A percentile compares a stretch with the other conserved stretches of the same genome.
These are phyloP conservation scores for Immersiella caudata DNA, from an alignment of 495 filamentous ascomycete species.

Conservation along the genomic window DNA sequence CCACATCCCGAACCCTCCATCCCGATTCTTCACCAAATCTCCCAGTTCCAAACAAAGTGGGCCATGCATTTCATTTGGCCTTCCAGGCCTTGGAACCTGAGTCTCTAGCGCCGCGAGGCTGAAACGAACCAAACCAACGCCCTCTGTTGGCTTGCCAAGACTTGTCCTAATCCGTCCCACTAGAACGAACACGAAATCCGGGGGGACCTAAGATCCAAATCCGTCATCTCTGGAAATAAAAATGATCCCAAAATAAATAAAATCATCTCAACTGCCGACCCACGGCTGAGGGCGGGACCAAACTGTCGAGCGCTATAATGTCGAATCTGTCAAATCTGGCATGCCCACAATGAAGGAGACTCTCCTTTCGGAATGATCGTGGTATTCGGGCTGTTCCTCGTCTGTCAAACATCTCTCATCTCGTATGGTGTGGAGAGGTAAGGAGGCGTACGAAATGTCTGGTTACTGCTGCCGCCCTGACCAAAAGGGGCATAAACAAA, in stretches of 20 bases:
- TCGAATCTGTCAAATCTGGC: no score
- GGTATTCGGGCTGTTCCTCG: no score
- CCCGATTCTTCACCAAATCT: background rate
- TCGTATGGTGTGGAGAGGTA: background rate
- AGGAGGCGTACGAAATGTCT: background rate
- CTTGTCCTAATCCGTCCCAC: background rate
- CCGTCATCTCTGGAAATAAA: no score
- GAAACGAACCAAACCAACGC: background rate
- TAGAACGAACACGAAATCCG: background rate
- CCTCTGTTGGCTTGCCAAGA: background rate
- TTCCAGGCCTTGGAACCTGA: conserved; percentile 4
- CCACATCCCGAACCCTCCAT: background rate
- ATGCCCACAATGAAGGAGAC: no score
- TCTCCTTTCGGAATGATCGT: no score
- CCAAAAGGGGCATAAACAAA: background rate
- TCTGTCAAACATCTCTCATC: background rate
- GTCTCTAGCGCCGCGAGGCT: conserved; percentile 4
- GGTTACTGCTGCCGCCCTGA: background rate
- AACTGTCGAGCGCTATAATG: no score
- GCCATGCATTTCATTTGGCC: background rate
- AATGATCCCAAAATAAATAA: no score
- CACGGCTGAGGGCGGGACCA: no score
- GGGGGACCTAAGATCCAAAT: background rate
- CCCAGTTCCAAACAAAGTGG: background rate
- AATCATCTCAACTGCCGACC: no score